Percentiles rank a stretch among this genome's conserved stretches.
phyloP scores from a whole-genome alignment of 768 basidiomycete genomes.

The Austroboletus eburneus region DNA sequence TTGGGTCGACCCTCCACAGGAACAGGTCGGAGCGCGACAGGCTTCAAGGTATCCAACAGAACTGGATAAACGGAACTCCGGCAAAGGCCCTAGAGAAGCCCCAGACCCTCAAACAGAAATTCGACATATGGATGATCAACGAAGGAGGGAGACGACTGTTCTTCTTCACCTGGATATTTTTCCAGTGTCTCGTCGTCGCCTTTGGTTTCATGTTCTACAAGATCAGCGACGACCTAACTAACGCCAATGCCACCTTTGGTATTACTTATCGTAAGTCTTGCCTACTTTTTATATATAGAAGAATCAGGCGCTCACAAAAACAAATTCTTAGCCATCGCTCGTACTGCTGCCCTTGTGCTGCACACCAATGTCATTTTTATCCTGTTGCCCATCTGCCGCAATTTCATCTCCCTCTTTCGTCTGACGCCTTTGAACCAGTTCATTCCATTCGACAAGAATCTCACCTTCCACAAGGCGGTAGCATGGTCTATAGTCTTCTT shows the following conservation, averaged over 20 bases:
- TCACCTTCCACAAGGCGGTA: conserved; percentile 86
- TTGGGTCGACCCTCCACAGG: conserved; percentile 56
- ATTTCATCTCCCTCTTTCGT: conserved; percentile 87
- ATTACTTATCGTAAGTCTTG: conserved; percentile 63
- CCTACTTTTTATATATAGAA: background rate
- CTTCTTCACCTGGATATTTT: conserved; percentile 75
- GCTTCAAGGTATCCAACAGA: conserved; percentile 80
- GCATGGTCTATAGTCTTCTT: conserved; percentile 87
- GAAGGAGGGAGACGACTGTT: conserved; percentile 80
- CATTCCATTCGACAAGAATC: conserved; percentile 92
- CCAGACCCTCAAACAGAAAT: conserved; percentile 40
- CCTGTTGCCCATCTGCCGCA: conserved; percentile 91
- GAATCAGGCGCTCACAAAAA: background rate
- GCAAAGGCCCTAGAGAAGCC: conserved; percentile 34
- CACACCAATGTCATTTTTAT: conserved; percentile 93
- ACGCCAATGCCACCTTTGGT: conserved; percentile 70
- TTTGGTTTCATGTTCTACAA: conserved; percentile 78
- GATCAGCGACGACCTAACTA: conserved; percentile 69
- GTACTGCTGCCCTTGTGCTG: conserved; percentile 83
- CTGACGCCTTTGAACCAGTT: conserved; percentile 79
- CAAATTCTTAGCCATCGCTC: conserved; percentile 63
- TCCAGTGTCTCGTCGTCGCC: conserved; percentile 72
- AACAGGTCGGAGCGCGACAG: conserved; percentile 84
- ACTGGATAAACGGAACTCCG: conserved; percentile 35
- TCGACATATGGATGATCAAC: conserved; percentile 88